Percentiles rank a stretch among this genome's conserved stretches.
Evolutionary conservation across 768 basidiomycete genomes (phyloP).

Genomic region (Tricholomella constricta): DNA sequence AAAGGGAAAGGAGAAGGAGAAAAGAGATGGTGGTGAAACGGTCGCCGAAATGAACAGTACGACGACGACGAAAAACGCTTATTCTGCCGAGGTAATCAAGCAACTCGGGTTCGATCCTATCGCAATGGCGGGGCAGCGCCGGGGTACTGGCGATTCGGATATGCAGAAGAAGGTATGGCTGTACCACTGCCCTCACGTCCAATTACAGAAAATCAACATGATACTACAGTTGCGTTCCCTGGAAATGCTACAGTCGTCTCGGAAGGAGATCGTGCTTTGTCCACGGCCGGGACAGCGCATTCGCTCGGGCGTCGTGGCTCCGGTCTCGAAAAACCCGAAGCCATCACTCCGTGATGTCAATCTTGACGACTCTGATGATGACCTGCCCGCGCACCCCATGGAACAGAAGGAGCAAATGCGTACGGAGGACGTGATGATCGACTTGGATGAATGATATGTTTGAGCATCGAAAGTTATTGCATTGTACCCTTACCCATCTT

Average conservation of each 20-base stretch:
- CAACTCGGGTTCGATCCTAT: conserved; percentile 82
- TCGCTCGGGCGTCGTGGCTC: conserved; percentile 57
- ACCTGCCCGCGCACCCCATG: conserved; percentile 18
- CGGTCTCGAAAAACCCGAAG: conserved; percentile 21
- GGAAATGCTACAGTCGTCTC: conserved; percentile 50
- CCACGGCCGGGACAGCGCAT: conserved; percentile 65
- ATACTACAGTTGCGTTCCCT: conserved; percentile 54
- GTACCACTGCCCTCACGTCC: not conserved
- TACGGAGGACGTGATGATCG: conserved; percentile 38
- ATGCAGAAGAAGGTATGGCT: conserved; percentile 60
- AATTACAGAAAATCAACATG: too few species aligned
- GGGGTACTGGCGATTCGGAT: conserved; percentile 34
- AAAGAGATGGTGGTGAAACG: conserved; percentile 1
- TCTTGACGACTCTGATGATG: conserved; percentile 30
- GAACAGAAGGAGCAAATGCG: conserved; percentile 1
- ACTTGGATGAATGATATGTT: conserved; percentile 40
- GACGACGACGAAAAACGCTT: conserved; percentile 45
- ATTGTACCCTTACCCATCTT: too few species aligned
- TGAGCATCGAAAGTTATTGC: not conserved
- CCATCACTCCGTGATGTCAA: conserved; percentile 23
- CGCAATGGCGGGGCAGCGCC: conserved; percentile 49
- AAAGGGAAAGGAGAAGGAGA: conserved; percentile 17
- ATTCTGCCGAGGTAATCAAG: conserved; percentile 68
- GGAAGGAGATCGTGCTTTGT: conserved; percentile 57
- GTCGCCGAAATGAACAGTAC: not conserved